A percentile compares a stretch with the other conserved stretches of the same genome.
phyloP scores from a whole-genome alignment of 108 stramenopile genomes.

The Parmales sp. region DNA sequence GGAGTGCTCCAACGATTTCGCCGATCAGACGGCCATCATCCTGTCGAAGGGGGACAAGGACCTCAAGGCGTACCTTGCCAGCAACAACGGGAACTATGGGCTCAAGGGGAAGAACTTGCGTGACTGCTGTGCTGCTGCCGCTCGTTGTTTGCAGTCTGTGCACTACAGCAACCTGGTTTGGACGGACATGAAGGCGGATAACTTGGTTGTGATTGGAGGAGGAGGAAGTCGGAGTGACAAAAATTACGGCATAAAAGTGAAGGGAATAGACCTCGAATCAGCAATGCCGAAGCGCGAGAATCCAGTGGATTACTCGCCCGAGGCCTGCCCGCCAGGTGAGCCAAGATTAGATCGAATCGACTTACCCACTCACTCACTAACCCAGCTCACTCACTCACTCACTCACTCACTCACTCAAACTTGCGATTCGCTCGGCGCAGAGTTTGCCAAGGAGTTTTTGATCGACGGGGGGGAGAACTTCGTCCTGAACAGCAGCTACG shows the following conservation, averaged over 20 bases:
- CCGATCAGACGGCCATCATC: conserved; percentile 61
- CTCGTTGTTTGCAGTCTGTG: conserved; percentile 59
- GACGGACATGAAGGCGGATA: conserved; percentile 81
- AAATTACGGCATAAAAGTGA: conserved; percentile 39
- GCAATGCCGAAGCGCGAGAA: conserved; percentile 54
- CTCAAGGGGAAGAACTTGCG: conserved; percentile 53
- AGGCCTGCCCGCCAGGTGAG: conserved; percentile 78
- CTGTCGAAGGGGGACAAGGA: conserved; percentile 62
- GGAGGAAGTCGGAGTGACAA: conserved; percentile 27
- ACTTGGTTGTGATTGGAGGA: conserved; percentile 62
- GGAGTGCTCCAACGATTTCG: too few species aligned
- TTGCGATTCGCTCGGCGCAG: too few species aligned
- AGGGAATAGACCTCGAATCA: conserved; percentile 74
- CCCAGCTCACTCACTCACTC: too few species aligned
- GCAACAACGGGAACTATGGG: conserved; percentile 28
- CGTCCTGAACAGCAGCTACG: conserved; percentile 55
- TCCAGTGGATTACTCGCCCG: conserved; percentile 78
- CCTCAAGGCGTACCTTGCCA: conserved; percentile 58
- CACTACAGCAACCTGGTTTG: conserved; percentile 63
- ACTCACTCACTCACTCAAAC: too few species aligned
- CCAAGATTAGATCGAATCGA: too few species aligned
- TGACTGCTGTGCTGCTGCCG: conserved; percentile 55
- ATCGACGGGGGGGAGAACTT: conserved; percentile 60
- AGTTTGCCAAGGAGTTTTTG: conserved; percentile 66
- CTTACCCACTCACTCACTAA: too few species aligned